Evolutionary conservation across 2,329 filamentous ascomycete genomes (phyloP).

Genomic region (Botrytis galanthina): DNA sequence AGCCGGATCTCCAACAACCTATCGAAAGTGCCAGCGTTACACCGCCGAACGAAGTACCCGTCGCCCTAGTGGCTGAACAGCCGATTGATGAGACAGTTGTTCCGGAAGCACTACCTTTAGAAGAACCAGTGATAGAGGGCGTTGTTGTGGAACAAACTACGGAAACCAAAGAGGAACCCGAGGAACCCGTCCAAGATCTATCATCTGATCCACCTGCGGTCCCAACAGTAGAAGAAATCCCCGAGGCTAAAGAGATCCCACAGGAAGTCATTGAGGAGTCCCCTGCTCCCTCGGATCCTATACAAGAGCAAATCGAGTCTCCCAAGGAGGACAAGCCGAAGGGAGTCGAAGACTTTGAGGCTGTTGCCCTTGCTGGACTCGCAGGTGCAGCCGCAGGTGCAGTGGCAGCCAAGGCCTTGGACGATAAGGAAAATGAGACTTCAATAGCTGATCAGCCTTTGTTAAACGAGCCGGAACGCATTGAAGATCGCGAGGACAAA

Average conservation of each 20-base stretch:
- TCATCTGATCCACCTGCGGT: neutral
- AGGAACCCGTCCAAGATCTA: neutral
- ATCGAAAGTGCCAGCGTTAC: neutral
- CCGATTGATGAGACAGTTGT: neutral
- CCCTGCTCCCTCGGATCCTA: neutral
- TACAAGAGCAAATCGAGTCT: neutral
- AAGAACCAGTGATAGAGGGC: conserved; percentile 1
- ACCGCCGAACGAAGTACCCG: neutral
- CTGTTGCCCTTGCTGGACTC: conserved; percentile 11
- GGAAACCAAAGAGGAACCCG: neutral
- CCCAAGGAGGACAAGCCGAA: neutral
- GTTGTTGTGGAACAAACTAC: neutral
- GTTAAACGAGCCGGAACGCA: neutral
- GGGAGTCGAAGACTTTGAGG: neutral
- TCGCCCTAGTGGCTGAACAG: neutral
- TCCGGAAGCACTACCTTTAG: neutral
- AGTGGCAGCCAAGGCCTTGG: neutral
- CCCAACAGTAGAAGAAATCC: neutral
- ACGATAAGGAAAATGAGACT: neutral
- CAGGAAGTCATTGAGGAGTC: neutral
- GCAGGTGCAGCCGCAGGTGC: conserved; percentile 7
- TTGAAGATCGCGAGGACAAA: conserved; percentile 6
- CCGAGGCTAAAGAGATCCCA: neutral
- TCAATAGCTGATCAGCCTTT: neutral
- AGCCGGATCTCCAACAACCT: neutral